Percentiles rank a stretch among this genome's conserved stretches.
phyloP scores from a whole-genome alignment of 2,329 filamentous ascomycete species.

The Xylaria sp. region DNA sequence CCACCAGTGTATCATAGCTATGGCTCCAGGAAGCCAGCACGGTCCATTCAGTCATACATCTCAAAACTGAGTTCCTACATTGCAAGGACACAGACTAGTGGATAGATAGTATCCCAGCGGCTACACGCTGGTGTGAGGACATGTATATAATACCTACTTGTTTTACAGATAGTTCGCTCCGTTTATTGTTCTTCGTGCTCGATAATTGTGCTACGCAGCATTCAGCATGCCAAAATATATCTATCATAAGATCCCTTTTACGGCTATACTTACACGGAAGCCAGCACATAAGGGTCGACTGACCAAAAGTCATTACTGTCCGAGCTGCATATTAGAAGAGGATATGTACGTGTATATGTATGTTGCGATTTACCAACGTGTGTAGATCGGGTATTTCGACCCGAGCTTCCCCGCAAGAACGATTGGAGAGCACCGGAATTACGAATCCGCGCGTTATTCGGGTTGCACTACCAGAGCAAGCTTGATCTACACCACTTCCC shows the following conservation, averaged over 20 bases:
- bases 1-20: background rate
- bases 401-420: constrained; percentile 20
- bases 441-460: background rate
- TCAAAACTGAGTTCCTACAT: background rate
- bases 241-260: background rate
- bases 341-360: background rate
- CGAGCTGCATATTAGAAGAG: background rate
- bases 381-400: constrained; percentile 2
- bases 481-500: constrained; percentile 8
- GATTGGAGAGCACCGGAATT: constrained; percentile 16
- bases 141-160: background rate
- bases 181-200: background rate
- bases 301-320: background rate
- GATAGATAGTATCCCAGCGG: background rate
- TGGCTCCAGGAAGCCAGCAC: background rate
- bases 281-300: background rate
- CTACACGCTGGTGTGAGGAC: background rate
- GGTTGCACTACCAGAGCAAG: background rate
- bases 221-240: background rate
- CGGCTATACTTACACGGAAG: background rate
- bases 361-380: background rate
- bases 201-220: background rate
- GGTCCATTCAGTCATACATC: background rate
- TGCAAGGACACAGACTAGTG: too few species aligned
- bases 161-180: background rate